These are phyloP conservation scores for Poteriospumella lacustris DNA, from an alignment of 108 stramenopile species.

Conservation along the genomic window DNA sequence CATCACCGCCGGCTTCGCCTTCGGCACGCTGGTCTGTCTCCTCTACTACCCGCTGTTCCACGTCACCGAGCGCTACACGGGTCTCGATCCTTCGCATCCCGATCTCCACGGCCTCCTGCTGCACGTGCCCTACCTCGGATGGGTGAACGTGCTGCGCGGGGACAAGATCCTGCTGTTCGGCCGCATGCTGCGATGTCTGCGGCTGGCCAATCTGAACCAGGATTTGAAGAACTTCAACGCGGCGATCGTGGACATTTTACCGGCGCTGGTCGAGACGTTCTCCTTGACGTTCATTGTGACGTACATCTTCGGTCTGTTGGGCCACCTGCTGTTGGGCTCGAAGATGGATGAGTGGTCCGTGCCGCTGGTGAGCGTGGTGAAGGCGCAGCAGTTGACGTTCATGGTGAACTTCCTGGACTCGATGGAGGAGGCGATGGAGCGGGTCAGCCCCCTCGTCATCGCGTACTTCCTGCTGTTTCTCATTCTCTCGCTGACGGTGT, in stretches of 20 bases:
- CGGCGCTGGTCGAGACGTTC: slow-evolving; percentile 4
- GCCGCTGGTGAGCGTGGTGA: not conserved
- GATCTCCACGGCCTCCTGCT: too few species aligned
- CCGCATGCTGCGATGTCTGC: slow-evolving; percentile 5
- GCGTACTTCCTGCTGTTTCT: not conserved
- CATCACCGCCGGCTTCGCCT: not conserved
- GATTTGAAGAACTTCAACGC: not conserved
- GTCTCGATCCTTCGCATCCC: too few species aligned
- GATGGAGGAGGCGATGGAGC: slow-evolving; percentile 14
- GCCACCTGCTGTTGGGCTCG: slow-evolving; percentile 3
- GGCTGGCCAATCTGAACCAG: not conserved
- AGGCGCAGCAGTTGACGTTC: not conserved
- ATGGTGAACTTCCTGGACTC: not conserved
- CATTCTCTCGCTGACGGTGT: slow-evolving; percentile 14
- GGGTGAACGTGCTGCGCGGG: too few species aligned
- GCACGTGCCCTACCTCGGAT: too few species aligned
- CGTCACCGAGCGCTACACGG: too few species aligned
- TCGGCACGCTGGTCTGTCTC: too few species aligned
- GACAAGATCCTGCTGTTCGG: not conserved
- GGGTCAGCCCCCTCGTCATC: not conserved
- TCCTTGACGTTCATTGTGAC: slow-evolving; percentile 17
- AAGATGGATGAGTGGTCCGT: not conserved
- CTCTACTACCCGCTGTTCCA: too few species aligned
- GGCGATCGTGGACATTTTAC: not conserved
- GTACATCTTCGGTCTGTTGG: slow-evolving; percentile 10